Conservation (phyloP, 164 flowering plant genomes). For the Hamamelis virginiana region DNA sequence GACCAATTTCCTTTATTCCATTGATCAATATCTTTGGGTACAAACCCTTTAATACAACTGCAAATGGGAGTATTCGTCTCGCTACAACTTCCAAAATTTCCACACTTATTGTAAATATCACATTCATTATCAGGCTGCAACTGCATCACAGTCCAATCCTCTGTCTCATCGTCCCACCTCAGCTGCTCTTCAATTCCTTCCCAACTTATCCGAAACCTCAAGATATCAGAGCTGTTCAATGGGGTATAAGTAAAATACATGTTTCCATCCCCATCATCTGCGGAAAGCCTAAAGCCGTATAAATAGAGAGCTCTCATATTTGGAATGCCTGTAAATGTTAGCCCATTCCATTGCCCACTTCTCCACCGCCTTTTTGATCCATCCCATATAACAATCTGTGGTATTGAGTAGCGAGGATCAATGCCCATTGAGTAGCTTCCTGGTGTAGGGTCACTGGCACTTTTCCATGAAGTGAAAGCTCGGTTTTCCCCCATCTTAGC, state of each 20-base stretch:
- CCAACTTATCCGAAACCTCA: conserved; percentile 36
- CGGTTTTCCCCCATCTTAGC: conserved; percentile 19
- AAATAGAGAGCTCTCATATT: conserved; percentile 24
- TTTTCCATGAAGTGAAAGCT: conserved; percentile 50
- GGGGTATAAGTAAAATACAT: conserved; percentile 37
- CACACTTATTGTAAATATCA: conserved; percentile 56
- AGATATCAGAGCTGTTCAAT: conserved; percentile 17
- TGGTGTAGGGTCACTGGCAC: conserved; percentile 40
- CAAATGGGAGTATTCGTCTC: conserved; percentile 21
- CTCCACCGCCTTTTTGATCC: conserved; percentile 45
- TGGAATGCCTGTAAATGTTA: conserved; percentile 42
- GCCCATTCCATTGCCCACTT: conserved; percentile 59
- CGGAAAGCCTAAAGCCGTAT: conserved; percentile 39
- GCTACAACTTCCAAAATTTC: conserved; percentile 49
- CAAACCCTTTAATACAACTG: conserved; percentile 56
- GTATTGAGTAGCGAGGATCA: conserved; percentile 41
- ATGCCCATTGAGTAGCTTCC: conserved; percentile 48
- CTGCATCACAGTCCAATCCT: conserved; percentile 36
- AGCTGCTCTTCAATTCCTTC: conserved; percentile 47
- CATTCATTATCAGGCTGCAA: conserved; percentile 40
- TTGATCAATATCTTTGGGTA: conserved; percentile 25
- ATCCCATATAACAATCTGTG: conserved; percentile 56
- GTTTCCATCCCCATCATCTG: conserved; percentile 19
- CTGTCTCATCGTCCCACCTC: conserved; percentile 31
- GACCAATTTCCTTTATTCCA: conserved; percentile 63